A percentile compares a stretch with the other conserved stretches of the same genome.
Conservation (phyloP, 2,329 filamentous ascomycete genomes). For the Neopestalotiopsis rosae region DNA sequence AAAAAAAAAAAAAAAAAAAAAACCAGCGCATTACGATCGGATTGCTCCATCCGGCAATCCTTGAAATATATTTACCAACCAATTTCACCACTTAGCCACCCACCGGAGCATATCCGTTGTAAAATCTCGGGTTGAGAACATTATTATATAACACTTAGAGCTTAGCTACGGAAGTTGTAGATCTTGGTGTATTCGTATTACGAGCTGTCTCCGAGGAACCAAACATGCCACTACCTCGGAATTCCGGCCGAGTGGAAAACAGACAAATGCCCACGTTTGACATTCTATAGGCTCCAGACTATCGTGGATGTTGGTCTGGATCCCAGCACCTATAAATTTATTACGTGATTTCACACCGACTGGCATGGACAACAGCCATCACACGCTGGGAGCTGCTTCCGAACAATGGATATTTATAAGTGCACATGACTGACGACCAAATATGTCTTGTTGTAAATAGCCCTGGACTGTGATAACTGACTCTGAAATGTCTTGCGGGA, state of each 20-base stretch:
- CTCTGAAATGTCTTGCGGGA: too few species aligned
- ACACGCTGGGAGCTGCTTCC: neutral
- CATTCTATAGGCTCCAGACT: neutral
- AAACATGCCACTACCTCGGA: neutral
- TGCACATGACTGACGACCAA: neutral
- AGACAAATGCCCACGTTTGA: neutral
- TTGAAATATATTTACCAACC: constrained; percentile 1
- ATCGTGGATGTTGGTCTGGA: neutral
- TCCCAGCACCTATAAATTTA: neutral
- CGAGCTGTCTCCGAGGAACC: neutral
- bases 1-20: too few species aligned
- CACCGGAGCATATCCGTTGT: neutral
- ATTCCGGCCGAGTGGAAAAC: neutral
- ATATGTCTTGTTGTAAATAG: too few species aligned
- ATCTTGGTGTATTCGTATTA: neutral
- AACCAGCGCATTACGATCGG: neutral
- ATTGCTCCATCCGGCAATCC: neutral
- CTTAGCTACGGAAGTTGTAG: neutral
- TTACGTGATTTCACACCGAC: neutral
- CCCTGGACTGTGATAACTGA: too few species aligned
- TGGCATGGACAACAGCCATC: neutral
- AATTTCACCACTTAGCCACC: neutral
- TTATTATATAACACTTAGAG: neutral
- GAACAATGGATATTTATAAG: neutral
- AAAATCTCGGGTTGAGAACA: neutral